Conservation (phyloP, 345 rosid species). For the Hypericum perforatum region DNA sequence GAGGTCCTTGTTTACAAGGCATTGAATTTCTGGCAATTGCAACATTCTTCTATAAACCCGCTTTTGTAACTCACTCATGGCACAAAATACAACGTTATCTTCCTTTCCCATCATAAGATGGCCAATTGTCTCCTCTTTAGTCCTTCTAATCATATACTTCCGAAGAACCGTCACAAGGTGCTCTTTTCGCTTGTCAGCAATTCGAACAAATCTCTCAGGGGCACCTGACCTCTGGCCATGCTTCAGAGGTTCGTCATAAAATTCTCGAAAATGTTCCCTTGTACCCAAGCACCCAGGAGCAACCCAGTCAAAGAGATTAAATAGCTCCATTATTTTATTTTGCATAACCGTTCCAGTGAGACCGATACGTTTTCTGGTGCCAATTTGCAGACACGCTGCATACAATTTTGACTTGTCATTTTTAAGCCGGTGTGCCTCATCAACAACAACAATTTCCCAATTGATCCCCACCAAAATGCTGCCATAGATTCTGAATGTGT, state of each 20-base stretch:
- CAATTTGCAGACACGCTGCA: slow-evolving; percentile 51
- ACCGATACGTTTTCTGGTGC: slow-evolving; percentile 59
- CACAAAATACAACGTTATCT: slow-evolving; percentile 88
- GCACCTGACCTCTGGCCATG: slow-evolving; percentile 87
- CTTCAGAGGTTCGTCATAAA: slow-evolving; percentile 79
- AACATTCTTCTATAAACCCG: slow-evolving; percentile 73
- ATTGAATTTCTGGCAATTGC: slow-evolving; percentile 72
- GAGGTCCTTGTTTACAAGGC: slow-evolving; percentile 80
- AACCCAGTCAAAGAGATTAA: slow-evolving; percentile 86
- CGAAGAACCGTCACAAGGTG: slow-evolving; percentile 58
- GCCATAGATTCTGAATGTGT: slow-evolving; percentile 71
- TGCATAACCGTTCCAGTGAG: slow-evolving; percentile 92
- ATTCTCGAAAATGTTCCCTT: slow-evolving; percentile 79
- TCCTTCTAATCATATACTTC: slow-evolving; percentile 83
- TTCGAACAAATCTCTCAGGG: slow-evolving; percentile 57
- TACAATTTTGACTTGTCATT: slow-evolving; percentile 90
- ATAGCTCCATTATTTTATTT: slow-evolving; percentile 84
- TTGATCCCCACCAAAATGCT: slow-evolving; percentile 46
- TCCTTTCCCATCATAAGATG: slow-evolving; percentile 98
- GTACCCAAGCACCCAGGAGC: slow-evolving; percentile 80
- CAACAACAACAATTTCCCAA: slow-evolving; percentile 87
- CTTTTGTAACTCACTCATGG: slow-evolving; percentile 85
- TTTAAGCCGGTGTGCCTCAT: slow-evolving; percentile 88
- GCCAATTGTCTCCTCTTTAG: slow-evolving; percentile 93
- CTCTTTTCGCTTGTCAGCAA: slow-evolving; percentile 75